Evolutionary conservation across 306 rosid genomes (phyloP).

Genomic region (Adenanthera pavonina): DNA sequence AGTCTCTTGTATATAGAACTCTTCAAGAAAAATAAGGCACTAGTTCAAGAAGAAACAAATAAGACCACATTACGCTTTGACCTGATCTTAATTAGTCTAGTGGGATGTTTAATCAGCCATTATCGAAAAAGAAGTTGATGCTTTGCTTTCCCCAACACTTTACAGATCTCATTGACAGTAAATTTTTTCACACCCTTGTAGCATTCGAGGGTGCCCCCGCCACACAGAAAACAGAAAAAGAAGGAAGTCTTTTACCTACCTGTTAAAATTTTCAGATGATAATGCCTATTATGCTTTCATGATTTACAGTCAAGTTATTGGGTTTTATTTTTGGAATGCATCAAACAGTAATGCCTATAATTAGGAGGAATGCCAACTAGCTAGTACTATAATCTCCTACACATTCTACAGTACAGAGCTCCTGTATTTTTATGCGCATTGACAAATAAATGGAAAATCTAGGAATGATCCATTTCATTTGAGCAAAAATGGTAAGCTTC

Average conservation of each 20-base stretch:
- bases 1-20: conserved; percentile 4
- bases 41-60: neutral
- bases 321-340: neutral
- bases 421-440: conserved; percentile 14
- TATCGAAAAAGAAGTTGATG: neutral
- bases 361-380: neutral
- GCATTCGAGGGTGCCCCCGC: conserved; percentile 13
- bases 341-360: neutral
- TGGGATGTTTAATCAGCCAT: neutral
- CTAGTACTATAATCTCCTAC: neutral
- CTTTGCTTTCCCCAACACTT: neutral
- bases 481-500: conserved; percentile 25
- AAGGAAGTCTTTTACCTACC: neutral
- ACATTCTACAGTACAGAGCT: neutral
- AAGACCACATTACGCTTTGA: neutral
- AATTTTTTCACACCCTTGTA: neutral
- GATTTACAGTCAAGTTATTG: neutral
- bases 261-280: neutral
- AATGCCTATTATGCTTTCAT: neutral
- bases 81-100: neutral
- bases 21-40: neutral
- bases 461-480: conserved; percentile 27
- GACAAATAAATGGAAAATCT: conserved; percentile 23
- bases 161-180: neutral
- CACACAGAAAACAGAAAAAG: neutral